Evolutionary conservation across 805 yeast genomes (phyloP).

Genomic region (Clavispora santaluciae): DNA sequence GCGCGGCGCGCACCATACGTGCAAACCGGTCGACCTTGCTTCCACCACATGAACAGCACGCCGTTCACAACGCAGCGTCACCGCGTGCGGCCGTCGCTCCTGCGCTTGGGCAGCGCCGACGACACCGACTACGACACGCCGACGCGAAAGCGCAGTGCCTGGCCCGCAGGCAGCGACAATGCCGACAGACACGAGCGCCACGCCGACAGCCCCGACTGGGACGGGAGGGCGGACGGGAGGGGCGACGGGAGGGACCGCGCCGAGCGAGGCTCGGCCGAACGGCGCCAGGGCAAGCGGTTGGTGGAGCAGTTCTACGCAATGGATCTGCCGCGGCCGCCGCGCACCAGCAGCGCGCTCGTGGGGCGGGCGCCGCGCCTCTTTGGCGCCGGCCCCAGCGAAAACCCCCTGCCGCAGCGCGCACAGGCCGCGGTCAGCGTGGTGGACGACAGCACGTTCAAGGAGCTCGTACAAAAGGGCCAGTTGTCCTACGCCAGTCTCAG

Average conservation of each 20-base stretch:
- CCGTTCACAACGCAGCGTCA: neutral
- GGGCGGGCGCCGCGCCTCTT: neutral
- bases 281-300: constrained; percentile 23
- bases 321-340: constrained; percentile 10
- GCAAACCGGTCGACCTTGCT: too few relatives aligned
- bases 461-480: neutral
- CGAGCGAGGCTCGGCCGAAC: neutral
- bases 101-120: neutral
- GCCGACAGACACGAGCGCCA: too few relatives aligned
- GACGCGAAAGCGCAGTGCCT: too few relatives aligned
- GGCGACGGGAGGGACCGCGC: constrained; percentile 1
- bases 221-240: too few relatives aligned
- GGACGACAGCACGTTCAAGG: constrained; percentile 1
- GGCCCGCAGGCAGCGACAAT: too few relatives aligned
- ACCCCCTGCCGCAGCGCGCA: neutral
- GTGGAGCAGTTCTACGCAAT: constrained; percentile 39
- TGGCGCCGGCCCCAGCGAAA: neutral
- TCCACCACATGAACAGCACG: constrained; percentile 3
- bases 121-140: neutral
- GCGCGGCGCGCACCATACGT: too few relatives aligned
- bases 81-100: constrained; percentile 2
- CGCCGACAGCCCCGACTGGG: too few relatives aligned
- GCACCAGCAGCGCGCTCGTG: neutral
- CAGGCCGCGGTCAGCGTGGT: neutral
- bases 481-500: neutral